Base-by-base conservation (phyloP, 73 alveolate species). In the Paraurostyla sp. region DNA sequence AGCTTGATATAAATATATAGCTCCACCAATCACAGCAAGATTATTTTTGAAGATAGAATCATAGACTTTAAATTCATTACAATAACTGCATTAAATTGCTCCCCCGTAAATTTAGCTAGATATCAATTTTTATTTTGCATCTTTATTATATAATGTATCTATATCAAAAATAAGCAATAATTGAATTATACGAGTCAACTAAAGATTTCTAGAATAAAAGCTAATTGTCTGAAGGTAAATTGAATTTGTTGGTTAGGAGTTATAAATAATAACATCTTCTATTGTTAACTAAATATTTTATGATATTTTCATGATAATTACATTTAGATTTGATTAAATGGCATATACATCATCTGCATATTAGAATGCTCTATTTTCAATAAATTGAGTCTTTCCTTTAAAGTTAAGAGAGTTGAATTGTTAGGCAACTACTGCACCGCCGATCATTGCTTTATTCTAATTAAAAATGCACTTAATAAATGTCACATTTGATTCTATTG, bases 111-210 rank as follows among this genome's bases (percentile, higher is more conserved):
- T n/a, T n/a, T n/a, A n/a, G n/a, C n/a, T n/a, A n/a, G n/a, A n/a
- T n/a, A n/a, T n/a, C n/a, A n/a, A n/a, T n/a, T n/a, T n/a, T n/a
- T n/a, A n/a, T n/a, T n/a, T n/a, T n/a, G n/a, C n/a, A n/a, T n/a
- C n/a, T n/a, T n/a, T n/a, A n/a, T n/a, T n/a, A n/a, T n/a, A n/a
- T n/a, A n/a, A n/a, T n/a, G n/a, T n/a, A n/a, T n/a, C n/a, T n/a
- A n/a, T n/a, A n/a, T n/a, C n/a, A n/a, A n/a, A n/a, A n/a, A n/a
- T n/a, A n/a, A n/a, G n/a, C n/a, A n/a, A n/a, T n/a, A n/a, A n/a
- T n/a, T n/a, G n/a, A n/a, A n/a, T n/a, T n/a, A n/a, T 59, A 59
- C 76, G 76, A 59, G 76, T 59, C 3, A 59, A 27, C 48, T 59
- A 23, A 6, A 59, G 4, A 23, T 59, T 59, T 27, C 32, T 15